Percentiles rank a stretch among this genome's conserved stretches.
phyloP scores from a whole-genome alignment of 2,329 filamentous ascomycete species.

The Penicillium sclerotigenum region DNA sequence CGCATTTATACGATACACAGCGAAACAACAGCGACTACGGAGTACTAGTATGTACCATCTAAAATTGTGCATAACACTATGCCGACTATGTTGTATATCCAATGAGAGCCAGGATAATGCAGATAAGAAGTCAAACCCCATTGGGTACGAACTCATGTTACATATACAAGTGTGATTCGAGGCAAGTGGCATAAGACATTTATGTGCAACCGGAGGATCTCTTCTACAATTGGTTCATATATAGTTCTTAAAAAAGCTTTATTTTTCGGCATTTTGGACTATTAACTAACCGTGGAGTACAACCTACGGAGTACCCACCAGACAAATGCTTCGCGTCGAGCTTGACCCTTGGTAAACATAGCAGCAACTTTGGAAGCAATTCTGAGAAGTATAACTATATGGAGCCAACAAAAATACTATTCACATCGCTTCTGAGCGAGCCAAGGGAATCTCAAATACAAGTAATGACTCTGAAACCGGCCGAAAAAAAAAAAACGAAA shows the following conservation, averaged over 20 bases:
- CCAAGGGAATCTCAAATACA: conserved; percentile 27
- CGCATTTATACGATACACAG: background rate
- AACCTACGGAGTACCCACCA: too few species aligned
- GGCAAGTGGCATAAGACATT: background rate
- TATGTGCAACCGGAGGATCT: background rate
- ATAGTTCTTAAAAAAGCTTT: background rate
- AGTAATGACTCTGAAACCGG: conserved; percentile 9
- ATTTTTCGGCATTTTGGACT: background rate
- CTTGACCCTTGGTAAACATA: background rate
- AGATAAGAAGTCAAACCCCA: background rate
- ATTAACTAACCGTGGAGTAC: background rate
- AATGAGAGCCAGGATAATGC: background rate
- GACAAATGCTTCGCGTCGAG: background rate
- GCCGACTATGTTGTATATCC: too few species aligned
- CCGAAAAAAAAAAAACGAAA: background rate
- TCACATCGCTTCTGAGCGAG: conserved; percentile 18
- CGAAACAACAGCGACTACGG: background rate
- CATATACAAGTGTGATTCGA: background rate
- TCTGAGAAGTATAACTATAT: background rate
- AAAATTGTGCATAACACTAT: background rate
- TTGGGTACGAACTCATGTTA: background rate
- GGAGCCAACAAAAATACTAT: conserved; percentile 15
- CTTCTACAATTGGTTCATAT: background rate
- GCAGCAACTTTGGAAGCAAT: background rate
- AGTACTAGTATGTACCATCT: too few species aligned